Conservation (phyloP, 768 basidiomycete species). For the Fomitopsis serialis region DNA sequence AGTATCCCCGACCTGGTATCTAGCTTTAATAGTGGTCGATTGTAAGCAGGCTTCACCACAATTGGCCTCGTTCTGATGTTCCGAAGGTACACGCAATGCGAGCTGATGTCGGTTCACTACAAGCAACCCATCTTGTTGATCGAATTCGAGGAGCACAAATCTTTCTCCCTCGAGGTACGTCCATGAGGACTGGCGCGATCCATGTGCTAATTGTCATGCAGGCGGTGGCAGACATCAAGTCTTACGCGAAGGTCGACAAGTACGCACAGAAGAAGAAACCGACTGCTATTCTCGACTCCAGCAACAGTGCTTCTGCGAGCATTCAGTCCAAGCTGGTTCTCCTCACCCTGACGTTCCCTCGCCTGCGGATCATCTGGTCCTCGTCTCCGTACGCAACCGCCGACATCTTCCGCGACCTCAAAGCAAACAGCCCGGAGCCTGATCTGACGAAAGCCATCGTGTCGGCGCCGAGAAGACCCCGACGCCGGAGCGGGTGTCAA, state of each 20-base stretch:
- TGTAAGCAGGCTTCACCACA: constrained; percentile 50
- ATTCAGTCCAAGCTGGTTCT: constrained; percentile 93
- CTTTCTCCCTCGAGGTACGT: constrained; percentile 81
- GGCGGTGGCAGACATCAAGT: constrained; percentile 63
- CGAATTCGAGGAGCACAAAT: constrained; percentile 97
- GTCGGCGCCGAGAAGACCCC: constrained; percentile 75
- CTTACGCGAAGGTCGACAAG: constrained; percentile 58
- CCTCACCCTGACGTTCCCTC: constrained; percentile 85
- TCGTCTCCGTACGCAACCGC: constrained; percentile 91
- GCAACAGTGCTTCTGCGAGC: constrained; percentile 39
- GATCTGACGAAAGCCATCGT: constrained; percentile 70
- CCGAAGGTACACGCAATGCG: constrained; percentile 90
- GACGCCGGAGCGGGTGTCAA: constrained; percentile 67
- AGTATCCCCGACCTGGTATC: constrained; percentile 88
- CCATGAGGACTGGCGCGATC: neutral
- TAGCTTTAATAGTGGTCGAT: constrained; percentile 88
- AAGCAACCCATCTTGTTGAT: constrained; percentile 90
- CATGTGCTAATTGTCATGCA: constrained; percentile 18
- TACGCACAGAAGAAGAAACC: constrained; percentile 50
- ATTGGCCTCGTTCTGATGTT: neutral
- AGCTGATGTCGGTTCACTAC: constrained; percentile 94
- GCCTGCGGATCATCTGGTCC: constrained; percentile 94
- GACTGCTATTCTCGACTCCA: constrained; percentile 16
- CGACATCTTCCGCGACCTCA: constrained; percentile 91
- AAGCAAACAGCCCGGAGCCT: constrained; percentile 73